phyloP scores from a whole-genome alignment of 176 grass and related monocot species.

The Saccharum spontaneum region DNA sequence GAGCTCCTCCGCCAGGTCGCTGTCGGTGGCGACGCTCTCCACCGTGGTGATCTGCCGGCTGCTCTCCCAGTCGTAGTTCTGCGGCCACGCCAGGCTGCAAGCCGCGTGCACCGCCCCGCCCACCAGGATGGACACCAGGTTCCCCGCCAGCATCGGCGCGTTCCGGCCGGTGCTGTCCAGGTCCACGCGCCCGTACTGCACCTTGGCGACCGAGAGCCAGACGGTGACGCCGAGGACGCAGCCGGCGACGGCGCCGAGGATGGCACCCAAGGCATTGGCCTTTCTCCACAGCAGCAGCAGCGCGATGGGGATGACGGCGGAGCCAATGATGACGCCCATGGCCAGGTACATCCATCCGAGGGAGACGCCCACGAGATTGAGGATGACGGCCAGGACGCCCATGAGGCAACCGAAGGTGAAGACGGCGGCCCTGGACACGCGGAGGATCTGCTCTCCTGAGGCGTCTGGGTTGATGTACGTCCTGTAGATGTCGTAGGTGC shows the following conservation, averaged over 20 bases:
- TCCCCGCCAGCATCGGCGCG: conserved; percentile 75
- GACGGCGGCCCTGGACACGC: conserved; percentile 53
- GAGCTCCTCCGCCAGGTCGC: conserved; percentile 43
- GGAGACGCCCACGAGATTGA: conserved; percentile 68
- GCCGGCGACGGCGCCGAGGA: conserved; percentile 45
- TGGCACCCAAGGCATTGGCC: conserved; percentile 65
- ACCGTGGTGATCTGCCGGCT: conserved; percentile 68
- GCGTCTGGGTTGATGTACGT: conserved; percentile 75
- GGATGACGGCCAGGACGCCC: conserved; percentile 68
- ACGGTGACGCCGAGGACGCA: conserved; percentile 59
- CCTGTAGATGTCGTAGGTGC: conserved; percentile 74
- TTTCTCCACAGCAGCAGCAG: conserved; percentile 74
- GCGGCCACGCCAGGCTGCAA: conserved; percentile 57
- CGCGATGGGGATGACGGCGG: conserved; percentile 68
- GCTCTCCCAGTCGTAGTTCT: conserved; percentile 74
- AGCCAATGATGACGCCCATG: conserved; percentile 75
- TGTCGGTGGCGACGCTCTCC: conserved; percentile 41
- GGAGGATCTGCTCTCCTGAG: conserved; percentile 68
- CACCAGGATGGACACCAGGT: conserved; percentile 63
- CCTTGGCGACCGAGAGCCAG: conserved; percentile 62
- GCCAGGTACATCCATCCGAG: conserved; percentile 87
- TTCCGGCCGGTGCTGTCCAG: conserved; percentile 71
- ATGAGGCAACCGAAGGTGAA: conserved; percentile 67
- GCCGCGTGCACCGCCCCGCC: conserved; percentile 64
- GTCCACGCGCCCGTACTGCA: conserved; percentile 65